phyloP scores from a whole-genome alignment of 169 alveolate species.

The Plasmodium billcollinsi region DNA sequence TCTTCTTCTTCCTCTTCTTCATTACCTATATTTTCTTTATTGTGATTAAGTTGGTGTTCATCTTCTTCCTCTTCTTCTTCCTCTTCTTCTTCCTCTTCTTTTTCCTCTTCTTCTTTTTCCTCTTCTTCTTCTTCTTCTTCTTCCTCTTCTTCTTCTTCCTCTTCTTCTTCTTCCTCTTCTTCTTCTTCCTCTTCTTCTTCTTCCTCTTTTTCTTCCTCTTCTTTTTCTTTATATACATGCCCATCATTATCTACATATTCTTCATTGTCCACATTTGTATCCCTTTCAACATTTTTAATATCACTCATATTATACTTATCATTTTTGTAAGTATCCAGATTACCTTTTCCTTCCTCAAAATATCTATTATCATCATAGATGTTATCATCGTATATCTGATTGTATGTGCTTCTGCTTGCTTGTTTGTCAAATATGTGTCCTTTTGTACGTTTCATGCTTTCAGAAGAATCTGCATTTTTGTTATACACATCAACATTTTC shows the following conservation, averaged over 20 bases:
- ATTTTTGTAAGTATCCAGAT: not conserved
- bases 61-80: not conserved
- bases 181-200: too few species aligned
- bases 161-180: too few species aligned
- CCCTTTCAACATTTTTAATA: not conserved
- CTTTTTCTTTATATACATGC: constrained; percentile 32
- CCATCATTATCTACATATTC: constrained; percentile 60
- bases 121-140: too few species aligned
- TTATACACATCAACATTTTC: too few species aligned
- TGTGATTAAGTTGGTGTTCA: not conserved
- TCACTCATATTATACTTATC: not conserved
- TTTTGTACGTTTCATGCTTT: too few species aligned
- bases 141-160: constrained; percentile 1
- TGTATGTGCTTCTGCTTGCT: not conserved
- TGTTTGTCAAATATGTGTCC: not conserved
- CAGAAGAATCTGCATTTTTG: too few species aligned
- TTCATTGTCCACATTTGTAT: constrained; percentile 39
- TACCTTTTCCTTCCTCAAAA: not conserved
- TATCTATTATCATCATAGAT: not conserved
- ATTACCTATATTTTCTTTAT: not conserved
- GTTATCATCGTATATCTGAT: not conserved
- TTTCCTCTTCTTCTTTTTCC: too few species aligned
- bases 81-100: not conserved
- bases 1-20: constrained; percentile 43
- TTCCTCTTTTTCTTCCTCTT: constrained; percentile 6